phyloP scores from a whole-genome alignment of 495 filamentous ascomycete species.

The Penicillium tannophilum region DNA sequence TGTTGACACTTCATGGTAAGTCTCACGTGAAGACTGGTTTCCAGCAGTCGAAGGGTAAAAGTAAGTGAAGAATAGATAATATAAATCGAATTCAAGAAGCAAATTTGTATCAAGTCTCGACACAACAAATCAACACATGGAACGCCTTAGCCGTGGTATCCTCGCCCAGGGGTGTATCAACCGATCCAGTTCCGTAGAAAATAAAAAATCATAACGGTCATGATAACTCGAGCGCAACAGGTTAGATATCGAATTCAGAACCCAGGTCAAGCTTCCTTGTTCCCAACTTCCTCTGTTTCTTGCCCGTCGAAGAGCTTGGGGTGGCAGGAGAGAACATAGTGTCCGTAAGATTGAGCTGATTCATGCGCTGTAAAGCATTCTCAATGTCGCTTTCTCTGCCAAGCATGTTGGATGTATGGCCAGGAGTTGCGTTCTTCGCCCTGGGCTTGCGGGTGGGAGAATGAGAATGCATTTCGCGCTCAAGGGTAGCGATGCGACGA shows the following conservation, averaged over 20 bases:
- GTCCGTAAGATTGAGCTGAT: conserved; percentile 46
- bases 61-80: too few relatives aligned
- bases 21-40: too few relatives aligned
- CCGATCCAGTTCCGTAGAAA: conserved; percentile 11
- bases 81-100: background rate
- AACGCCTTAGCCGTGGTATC: conserved; percentile 28
- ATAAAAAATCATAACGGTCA: conserved; percentile 23
- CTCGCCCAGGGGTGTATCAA: conserved; percentile 18
- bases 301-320: conserved; percentile 33
- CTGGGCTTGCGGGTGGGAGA: conserved; percentile 50
- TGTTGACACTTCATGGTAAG: too few relatives aligned
- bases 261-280: conserved; percentile 59
- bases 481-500: conserved; percentile 44
- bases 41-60: background rate
- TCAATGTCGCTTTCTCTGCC: conserved; percentile 49
- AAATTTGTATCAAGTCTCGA: background rate
- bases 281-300: conserved; percentile 56
- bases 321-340: conserved; percentile 38
- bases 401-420: conserved; percentile 30
- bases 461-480: conserved; percentile 48
- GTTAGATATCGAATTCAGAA: conserved; percentile 53
- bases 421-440: conserved; percentile 29
- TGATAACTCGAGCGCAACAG: conserved; percentile 1
- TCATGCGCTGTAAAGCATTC: conserved; percentile 45
- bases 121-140: conserved; percentile 9